phyloP scores from a whole-genome alignment of 1,284 basidiomycete species.

The Omphalotus olearius region DNA sequence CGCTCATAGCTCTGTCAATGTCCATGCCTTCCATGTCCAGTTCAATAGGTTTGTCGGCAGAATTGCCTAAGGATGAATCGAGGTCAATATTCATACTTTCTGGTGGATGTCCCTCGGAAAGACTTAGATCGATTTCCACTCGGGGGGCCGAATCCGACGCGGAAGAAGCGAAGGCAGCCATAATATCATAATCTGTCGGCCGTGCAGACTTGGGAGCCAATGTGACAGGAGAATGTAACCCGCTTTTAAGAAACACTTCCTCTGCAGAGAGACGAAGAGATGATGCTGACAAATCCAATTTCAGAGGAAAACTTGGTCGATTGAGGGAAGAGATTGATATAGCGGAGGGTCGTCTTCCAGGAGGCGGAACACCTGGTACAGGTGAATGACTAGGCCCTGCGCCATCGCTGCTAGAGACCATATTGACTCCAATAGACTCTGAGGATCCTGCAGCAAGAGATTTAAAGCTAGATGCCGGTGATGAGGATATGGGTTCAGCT shows the following conservation, averaged over 20 bases:
- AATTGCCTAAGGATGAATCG: conserved; percentile 44
- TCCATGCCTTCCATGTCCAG: conserved; percentile 68
- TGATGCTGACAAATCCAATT: conserved; percentile 69
- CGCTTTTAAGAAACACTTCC: conserved; percentile 53
- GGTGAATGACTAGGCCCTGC: conserved; percentile 27
- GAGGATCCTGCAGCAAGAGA: conserved; percentile 7
- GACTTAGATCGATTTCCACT: conserved; percentile 40
- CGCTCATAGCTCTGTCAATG: conserved; percentile 48
- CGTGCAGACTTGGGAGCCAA: conserved; percentile 74
- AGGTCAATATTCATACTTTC: conserved; percentile 26
- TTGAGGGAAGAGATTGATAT: conserved; percentile 76
- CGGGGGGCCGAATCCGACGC: conserved; percentile 21
- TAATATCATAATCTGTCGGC: conserved; percentile 47
- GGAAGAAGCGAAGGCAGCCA: conserved; percentile 48
- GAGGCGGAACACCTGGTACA: conserved; percentile 19
- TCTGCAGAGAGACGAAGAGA: conserved; percentile 57
- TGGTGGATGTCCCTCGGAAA: conserved; percentile 28
- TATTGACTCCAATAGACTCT: neutral
- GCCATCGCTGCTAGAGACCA: conserved; percentile 13
- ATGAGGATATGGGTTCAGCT: conserved; percentile 20
- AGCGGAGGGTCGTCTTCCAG: conserved; percentile 58
- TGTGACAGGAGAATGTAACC: conserved; percentile 70
- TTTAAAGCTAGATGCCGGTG: conserved; percentile 8
- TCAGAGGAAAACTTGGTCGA: conserved; percentile 61
- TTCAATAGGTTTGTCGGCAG: conserved; percentile 77